These are phyloP conservation scores for Polygonum aviculare DNA, from an alignment of 148 eudicot species.

Conservation along the genomic window DNA sequence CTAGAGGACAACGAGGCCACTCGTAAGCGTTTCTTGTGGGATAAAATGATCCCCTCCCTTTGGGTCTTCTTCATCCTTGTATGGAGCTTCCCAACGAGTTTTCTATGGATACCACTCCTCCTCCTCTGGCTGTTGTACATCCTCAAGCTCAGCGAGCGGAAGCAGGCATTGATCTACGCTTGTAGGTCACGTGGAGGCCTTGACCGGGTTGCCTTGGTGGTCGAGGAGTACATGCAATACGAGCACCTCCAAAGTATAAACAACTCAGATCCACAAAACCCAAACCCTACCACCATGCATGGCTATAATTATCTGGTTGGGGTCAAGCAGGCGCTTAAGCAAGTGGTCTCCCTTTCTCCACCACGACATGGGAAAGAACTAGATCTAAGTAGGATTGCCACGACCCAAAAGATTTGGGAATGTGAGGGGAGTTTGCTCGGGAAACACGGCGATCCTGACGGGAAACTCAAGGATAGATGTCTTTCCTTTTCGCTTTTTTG, in stretches of 20 bases:
- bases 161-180: background rate
- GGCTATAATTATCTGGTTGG: background rate
- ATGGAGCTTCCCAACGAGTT: background rate
- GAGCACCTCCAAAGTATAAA: background rate
- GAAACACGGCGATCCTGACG: background rate
- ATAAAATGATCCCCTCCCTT: background rate
- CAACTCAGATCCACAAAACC: too few species aligned
- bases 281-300: background rate
- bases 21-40: background rate
- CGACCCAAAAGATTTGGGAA: background rate
- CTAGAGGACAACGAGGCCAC: background rate
- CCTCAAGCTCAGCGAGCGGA: background rate
- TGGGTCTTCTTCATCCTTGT: background rate
- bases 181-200: background rate
- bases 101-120: background rate
- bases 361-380: background rate
- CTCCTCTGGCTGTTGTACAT: background rate
- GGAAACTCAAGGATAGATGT: background rate
- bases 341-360: background rate
- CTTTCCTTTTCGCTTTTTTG: background rate
- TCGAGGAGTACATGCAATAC: background rate
- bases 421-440: background rate
- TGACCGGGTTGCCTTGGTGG: background rate
- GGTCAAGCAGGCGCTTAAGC: background rate
- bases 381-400: background rate